Percentiles rank a stretch among this genome's conserved stretches.
phyloP scores from a whole-genome alignment of 2,329 filamentous ascomycete genomes.

The Albophoma yamanashiensis region DNA sequence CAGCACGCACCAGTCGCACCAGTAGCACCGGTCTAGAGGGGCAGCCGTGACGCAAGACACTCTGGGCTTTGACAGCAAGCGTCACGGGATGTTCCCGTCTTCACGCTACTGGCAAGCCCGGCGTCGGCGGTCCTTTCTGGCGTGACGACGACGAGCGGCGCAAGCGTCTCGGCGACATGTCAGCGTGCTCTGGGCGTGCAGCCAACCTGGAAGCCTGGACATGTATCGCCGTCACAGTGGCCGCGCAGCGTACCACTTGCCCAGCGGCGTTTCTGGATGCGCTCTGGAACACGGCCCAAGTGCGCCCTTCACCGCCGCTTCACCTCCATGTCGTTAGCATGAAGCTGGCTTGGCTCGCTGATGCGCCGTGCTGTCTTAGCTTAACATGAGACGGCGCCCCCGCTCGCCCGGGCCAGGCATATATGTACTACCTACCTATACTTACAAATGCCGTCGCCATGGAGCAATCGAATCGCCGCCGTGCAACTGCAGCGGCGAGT shows the following conservation, averaged over 20 bases:
- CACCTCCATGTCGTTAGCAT: background rate
- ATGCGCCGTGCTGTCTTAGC: background rate
- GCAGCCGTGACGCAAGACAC: slow-evolving; percentile 3
- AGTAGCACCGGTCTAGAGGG: too few species aligned
- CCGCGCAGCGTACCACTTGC: background rate
- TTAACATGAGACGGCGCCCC: background rate
- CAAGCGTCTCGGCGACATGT: background rate
- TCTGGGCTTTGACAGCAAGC: background rate
- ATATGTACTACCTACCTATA: too few species aligned
- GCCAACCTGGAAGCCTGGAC: background rate
- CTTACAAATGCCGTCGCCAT: background rate
- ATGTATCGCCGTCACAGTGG: background rate
- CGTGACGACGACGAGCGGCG: too few species aligned
- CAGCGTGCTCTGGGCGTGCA: background rate
- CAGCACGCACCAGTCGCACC: background rate
- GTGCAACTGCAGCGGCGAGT: too few species aligned
- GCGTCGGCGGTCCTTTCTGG: background rate
- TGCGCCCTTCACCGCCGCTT: background rate
- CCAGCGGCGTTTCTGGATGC: background rate
- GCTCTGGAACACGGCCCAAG: background rate
- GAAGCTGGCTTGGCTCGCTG: background rate
- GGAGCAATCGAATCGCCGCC: background rate
- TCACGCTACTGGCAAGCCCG: background rate
- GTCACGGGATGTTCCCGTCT: background rate
- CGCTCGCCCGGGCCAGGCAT: background rate